Base-by-base conservation (phyloP, 345 rosid genomes). In the Diplotaxis tenuifolia region DNA sequence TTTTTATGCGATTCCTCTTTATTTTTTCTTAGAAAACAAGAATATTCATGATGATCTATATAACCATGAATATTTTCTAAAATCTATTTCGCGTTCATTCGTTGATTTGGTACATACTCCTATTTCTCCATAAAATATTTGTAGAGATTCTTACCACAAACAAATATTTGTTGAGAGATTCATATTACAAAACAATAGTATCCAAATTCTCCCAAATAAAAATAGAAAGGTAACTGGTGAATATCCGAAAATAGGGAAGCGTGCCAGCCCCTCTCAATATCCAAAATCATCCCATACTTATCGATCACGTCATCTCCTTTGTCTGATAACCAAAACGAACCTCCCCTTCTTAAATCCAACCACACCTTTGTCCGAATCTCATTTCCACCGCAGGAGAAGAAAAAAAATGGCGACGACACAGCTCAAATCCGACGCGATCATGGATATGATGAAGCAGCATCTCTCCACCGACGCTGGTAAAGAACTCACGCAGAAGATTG, bases 381-480 rank as follows among this genome's bases (percentile, higher is more conserved):
- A 45, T 23, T 32, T 16, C 38, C 23, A 34, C 57, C 42, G 16
- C 67, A 8, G 29, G n/a, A 42, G 2, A 40, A 5, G 12, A 12
- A 36, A 11, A 36, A 16, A 67, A 72, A 88, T 90, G 93, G 89
- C 88, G 58, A 72, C 68, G 11, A 61, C 82, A 0, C 70, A 81
- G 61, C 89, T 89, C 62, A 95, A 95, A 80, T 92, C 97, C 0
- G 91, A 85, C 1, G 79, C 85, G 9, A 36, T 92, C 68, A 22
- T 95, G 74, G 99, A 92, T 32, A 78, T 82, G 83, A 78, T 92
- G 89, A 84, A 89, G 81, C 70, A 64, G 9, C 92, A 87, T 81
- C 84, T 95, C 61, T 57, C 85, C 57, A 80, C 94, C 53, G 98
- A 85, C 22, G 92, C 97, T 25, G 96, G 98, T 3, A 81, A 80